Evolutionary conservation across 768 basidiomycete genomes (phyloP), one percentile per base, ranked within the genome.

Genomic region (Cystofilobasidium macerans): DNA sequence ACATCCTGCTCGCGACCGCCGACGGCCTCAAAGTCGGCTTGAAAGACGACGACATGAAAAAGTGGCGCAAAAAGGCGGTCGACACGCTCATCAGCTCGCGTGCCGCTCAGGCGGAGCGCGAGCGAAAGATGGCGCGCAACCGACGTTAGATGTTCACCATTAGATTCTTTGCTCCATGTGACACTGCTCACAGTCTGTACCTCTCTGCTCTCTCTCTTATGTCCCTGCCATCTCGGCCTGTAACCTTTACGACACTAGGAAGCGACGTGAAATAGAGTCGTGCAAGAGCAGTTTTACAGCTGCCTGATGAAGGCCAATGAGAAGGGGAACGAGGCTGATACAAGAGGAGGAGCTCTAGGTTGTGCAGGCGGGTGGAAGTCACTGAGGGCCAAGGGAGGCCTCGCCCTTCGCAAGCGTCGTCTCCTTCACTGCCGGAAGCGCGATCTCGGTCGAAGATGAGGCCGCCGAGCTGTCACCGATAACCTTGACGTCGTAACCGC

Each of bases 21-120:
- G 61, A 59, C 38, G 32, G 43, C 14, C 28, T 68, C 33, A 62
- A 62, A 33, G 30, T 40, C 42, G 28, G 40, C 24, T 47, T 40
- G 13, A 68, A 63, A 47, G 67, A 68, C 26, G 67, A 68, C 16
- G 62, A 51, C 36, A 40, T 62, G 24, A 62, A 56, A 24, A 56
- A 63, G 24, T 54, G 51, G 51, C 51, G 51, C 26, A 54, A 54
- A 30, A 54, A 54, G 51, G 51, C 51, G 8, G 51, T 54, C 51
- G 51, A 54, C 51, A 54, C 51, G 14, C 51, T 54, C 51, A 54
- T 54, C 51, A 54, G 51, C 51, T 54, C 51, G 30, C 51, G 51
- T 14, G 51, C 51, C 12, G 51, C 51, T 13, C 51, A 54, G 51
- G 26, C 51, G 2, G 51, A 54, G 16, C 51, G 51, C 26, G 51